phyloP scores from a whole-genome alignment of 805 yeast species.

The Yarrowia deformans region DNA sequence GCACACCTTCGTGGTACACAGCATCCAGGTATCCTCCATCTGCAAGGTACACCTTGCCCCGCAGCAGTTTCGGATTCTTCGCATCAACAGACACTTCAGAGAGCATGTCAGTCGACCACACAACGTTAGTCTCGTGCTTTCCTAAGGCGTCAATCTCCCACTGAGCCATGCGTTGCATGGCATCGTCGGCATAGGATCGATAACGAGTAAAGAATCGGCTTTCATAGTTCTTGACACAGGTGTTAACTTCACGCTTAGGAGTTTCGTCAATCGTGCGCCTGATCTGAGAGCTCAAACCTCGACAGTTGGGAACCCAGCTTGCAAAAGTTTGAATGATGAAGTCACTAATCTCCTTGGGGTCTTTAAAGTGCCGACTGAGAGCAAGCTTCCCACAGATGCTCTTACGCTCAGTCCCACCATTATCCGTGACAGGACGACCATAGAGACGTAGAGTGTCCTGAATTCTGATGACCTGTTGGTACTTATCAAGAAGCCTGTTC shows the following conservation, averaged over 20 bases:
- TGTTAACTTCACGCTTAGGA: conserved; percentile 2
- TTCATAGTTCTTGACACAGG: conserved; percentile 4
- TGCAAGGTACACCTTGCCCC: conserved; percentile 67
- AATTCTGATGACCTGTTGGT: conserved; percentile 23
- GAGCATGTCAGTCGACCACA: conserved; percentile 66
- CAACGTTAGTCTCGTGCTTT: conserved; percentile 56
- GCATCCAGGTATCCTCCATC: conserved; percentile 49
- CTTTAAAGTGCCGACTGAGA: conserved; percentile 5
- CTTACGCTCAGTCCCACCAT: background rate
- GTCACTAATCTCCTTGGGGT: conserved; percentile 27
- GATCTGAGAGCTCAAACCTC: conserved; percentile 23
- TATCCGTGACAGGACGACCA: background rate
- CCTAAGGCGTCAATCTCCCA: conserved; percentile 8
- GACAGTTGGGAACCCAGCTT: conserved; percentile 22
- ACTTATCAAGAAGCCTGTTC: conserved; percentile 25
- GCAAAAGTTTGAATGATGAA: conserved; percentile 26
- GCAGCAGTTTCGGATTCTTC: conserved; percentile 56
- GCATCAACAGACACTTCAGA: conserved; percentile 73
- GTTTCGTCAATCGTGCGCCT: conserved; percentile 22
- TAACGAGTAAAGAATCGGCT: conserved; percentile 3
- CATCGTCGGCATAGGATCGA: conserved; percentile 5
- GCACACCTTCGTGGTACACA: background rate
- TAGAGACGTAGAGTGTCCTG: conserved; percentile 27
- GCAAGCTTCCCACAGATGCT: conserved; percentile 19
- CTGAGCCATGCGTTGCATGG: background rate